These are phyloP conservation scores for Yarrowia hollandica DNA, from an alignment of 805 yeast species.

Conservation along the genomic window DNA sequence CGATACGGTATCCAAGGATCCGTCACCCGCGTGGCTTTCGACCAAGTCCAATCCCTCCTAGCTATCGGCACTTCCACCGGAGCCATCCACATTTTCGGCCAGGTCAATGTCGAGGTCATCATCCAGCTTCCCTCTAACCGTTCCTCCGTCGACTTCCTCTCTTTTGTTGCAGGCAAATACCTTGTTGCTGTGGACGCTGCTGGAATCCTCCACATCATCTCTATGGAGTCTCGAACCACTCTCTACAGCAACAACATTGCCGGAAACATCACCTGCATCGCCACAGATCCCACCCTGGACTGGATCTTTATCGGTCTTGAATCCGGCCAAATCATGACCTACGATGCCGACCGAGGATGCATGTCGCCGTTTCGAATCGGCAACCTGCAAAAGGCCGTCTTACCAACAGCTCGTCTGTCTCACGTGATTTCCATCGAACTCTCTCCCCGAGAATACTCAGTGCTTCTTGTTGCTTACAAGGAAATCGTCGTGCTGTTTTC, in stretches of 20 bases:
- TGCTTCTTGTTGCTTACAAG: slow-evolving; percentile 69
- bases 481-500: slow-evolving; percentile 70
- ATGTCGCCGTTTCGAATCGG: slow-evolving; percentile 66
- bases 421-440: slow-evolving; percentile 68
- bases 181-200: slow-evolving; percentile 68
- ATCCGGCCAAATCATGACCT: slow-evolving; percentile 70
- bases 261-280: slow-evolving; percentile 65
- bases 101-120: slow-evolving; percentile 70
- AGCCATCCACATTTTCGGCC: slow-evolving; percentile 78
- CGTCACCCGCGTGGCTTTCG: slow-evolving; percentile 69
- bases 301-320: slow-evolving; percentile 80
- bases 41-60: slow-evolving; percentile 82
- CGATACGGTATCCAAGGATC: slow-evolving; percentile 65
- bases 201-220: slow-evolving; percentile 64
- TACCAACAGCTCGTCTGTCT: slow-evolving; percentile 59
- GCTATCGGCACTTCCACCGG: slow-evolving; percentile 76
- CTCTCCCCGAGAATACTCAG: slow-evolving; percentile 89
- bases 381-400: slow-evolving; percentile 64
- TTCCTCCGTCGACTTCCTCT: slow-evolving; percentile 46
- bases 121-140: slow-evolving; percentile 52
- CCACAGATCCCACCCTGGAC: slow-evolving; percentile 82
- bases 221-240: slow-evolving; percentile 62
- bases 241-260: slow-evolving; percentile 63
- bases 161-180: slow-evolving; percentile 78
- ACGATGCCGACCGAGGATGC: slow-evolving; percentile 76